phyloP scores from a whole-genome alignment of 2,329 filamentous ascomycete genomes.

The Alternaria hordeiaustralica region DNA sequence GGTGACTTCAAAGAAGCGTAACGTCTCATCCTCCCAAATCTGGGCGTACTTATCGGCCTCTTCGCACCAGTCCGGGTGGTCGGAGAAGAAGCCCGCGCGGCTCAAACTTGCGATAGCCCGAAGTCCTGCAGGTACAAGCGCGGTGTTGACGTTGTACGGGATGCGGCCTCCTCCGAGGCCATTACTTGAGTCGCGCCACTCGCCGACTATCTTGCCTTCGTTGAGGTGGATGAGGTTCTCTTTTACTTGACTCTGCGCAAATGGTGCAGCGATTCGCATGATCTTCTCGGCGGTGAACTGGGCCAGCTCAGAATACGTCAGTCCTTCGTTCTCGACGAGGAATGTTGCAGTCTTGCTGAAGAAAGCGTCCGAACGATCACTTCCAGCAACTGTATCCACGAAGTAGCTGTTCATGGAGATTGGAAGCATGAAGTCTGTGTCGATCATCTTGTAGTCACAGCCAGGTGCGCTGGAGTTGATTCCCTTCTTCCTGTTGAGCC shows the following conservation, averaged over 20 bases:
- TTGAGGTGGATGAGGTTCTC: conserved; percentile 67
- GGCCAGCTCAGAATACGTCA: conserved; percentile 62
- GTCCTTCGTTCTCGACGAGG: conserved; percentile 58
- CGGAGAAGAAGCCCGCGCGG: conserved; percentile 58
- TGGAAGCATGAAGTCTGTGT: conserved; percentile 68
- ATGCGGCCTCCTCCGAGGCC: conserved; percentile 68
- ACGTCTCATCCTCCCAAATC: conserved; percentile 67
- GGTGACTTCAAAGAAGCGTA: conserved; percentile 62
- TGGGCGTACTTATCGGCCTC: conserved; percentile 56
- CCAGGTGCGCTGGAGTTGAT: conserved; percentile 59
- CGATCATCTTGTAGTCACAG: conserved; percentile 68
- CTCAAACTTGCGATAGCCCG: conserved; percentile 63
- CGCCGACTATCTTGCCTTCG: conserved; percentile 60
- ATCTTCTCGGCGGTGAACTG: conserved; percentile 64
- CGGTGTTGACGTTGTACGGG: conserved; percentile 71
- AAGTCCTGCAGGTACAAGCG: conserved; percentile 66
- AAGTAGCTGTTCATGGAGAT: conserved; percentile 67
- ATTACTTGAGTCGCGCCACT: conserved; percentile 68
- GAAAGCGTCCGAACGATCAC: conserved; percentile 44
- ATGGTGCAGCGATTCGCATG: conserved; percentile 62
- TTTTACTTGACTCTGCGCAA: conserved; percentile 59
- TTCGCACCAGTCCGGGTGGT: conserved; percentile 56
- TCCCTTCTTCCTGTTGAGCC: conserved; percentile 61
- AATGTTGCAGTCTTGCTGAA: conserved; percentile 56
- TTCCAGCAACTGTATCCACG: conserved; percentile 54